These are phyloP conservation scores for Sporothrix humicola DNA, from an alignment of 2,329 filamentous ascomycete species.

Conservation along the genomic window DNA sequence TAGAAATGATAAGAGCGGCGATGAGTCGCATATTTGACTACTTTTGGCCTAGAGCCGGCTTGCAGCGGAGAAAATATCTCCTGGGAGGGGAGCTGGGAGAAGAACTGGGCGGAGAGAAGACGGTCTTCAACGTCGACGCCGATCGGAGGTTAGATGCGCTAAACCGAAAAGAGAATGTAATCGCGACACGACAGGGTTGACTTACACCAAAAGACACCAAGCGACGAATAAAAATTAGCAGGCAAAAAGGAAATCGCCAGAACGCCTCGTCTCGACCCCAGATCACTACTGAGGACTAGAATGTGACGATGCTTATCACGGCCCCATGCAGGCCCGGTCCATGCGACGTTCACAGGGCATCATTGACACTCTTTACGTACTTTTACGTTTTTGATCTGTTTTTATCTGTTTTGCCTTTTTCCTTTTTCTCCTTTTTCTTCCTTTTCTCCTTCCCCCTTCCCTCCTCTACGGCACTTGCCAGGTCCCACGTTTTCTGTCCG, in stretches of 20 bases:
- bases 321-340: conserved; percentile 18
- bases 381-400: too few species aligned
- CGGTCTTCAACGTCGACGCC: background rate
- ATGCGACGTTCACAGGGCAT: conserved; percentile 3
- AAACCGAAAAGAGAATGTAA: conserved; percentile 19
- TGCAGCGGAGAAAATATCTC: conserved; percentile 1
- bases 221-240: background rate
- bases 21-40: conserved; percentile 17
- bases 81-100: background rate
- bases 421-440: background rate
- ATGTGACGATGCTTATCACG: conserved; percentile 26
- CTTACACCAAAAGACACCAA: background rate
- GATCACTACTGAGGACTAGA: background rate
- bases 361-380: too few species aligned
- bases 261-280: background rate
- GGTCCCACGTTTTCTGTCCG: background rate
- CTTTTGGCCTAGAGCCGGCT: conserved; percentile 11
- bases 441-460: background rate
- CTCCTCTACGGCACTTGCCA: background rate
- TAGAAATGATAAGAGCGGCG: background rate
- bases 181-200: conserved; percentile 17
- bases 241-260: too few species aligned
- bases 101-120: background rate
- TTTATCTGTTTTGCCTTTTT: background rate
- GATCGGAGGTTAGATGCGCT: background rate